Evolutionary conservation across 2,329 filamentous ascomycete species (phyloP), one percentile per base, ranked within the genome.

Genomic region (Pseudogymnoascus sp.): DNA sequence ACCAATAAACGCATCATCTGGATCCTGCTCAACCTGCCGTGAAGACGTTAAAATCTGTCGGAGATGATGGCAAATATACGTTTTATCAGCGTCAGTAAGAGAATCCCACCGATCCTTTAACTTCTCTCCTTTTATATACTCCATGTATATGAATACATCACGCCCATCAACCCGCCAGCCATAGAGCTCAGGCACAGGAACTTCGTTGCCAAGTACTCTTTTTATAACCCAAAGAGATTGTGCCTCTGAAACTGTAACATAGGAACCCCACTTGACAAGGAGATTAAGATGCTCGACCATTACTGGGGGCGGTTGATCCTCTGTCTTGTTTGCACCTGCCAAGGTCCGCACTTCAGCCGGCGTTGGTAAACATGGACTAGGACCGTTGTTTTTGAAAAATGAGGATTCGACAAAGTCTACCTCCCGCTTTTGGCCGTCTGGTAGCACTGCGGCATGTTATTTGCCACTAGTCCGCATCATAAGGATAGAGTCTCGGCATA

Each of bases 171-270:
- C 23, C 2, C 23, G 16, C 74, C 71, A 76, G 8, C 74, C 73
- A 64, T 74, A 76, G 21, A 77, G 64, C 64, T 76, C 73, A 11
- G 74, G 75, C 36, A 76, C 74, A 6, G 73, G 74, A 16, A 76
- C 69, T 60, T 62, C 6, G 25, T 66, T 66, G 28, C 63, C 37
- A 5, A 75, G 63, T 21, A 66, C 38, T 14, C 62, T 60, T 38
- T 64, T 61, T 60, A 75, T 60, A 12, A 67, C 67, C 69, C 72
- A 75, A 12, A 75, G 70, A 62, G 61, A 69, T 66, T 73, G 70
- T 21, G 65, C 74, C 64, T 76, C 74, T 4, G 70, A 64, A 59
- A 74, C 61, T 16, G 62, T 61, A 6, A 71, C 65, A 18, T 63
- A 12, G 31, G 40, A 65, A 62, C 72, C 74, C 67, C 69, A 74